Base-by-base conservation (phyloP, 1,284 basidiomycete species). In the Pholiota adiposa region DNA sequence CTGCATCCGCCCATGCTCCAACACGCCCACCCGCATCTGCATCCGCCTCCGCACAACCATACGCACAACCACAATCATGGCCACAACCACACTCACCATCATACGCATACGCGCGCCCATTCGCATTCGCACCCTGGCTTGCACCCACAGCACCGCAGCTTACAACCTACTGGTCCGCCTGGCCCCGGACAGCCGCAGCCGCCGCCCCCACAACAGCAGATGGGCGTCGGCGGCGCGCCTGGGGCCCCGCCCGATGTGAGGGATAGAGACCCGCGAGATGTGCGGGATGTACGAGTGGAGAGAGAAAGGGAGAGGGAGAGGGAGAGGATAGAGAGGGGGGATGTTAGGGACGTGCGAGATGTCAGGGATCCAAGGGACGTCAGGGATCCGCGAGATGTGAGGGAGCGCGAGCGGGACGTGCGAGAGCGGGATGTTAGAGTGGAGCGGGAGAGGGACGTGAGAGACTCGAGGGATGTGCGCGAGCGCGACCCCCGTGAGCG, bases 111-210 rank as follows among this genome's bases (percentile, higher is more conserved):
- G 14, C 21, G 11, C 25, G 4, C 54, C 41, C 54, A 48, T 23
- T 9, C 23, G 19, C 43, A 44, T 23, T 44, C 43, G 19, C 43
- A 44, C 14, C 23, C 43, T 44, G 23, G 16, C 23, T 48, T n/a
- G 18, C 31, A 33, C 48, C 29, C 48, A 51, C 75, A 90, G 88
- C 88, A 90, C 69, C 83, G 89, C 69, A 83, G 81, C 63, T 79
- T 90, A 19, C 88, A 86, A 71, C 86, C 84, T 5, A 83, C 81
- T 7, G 74, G 73, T 2, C 73, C 85, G 70, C 71, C 48, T 11
- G 56, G 60, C 48, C 43, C 56, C 41, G 40, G 49, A 19, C 54
- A 51, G 51, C 36, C 44, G 11, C 51, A 34, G 21, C 56, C 33
- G 5, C 50, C 40, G 16, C 38, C 56, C 27, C 34, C 54, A 9